Conservation (phyloP, 768 basidiomycete species). For the Lactifluus subvellereus region DNA sequence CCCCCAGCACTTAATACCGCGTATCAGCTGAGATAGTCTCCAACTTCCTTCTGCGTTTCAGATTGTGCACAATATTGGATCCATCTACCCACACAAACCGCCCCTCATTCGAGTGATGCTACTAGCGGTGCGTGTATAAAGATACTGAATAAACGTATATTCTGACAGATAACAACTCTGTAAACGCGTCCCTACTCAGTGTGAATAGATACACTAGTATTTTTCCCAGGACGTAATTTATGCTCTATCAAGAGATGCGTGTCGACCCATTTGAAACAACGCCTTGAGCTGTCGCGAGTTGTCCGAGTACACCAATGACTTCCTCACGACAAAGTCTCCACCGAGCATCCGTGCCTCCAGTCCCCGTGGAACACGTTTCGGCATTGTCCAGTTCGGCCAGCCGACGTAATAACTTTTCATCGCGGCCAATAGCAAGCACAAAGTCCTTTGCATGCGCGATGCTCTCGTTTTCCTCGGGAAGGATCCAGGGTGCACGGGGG, state of each 20-base stretch:
- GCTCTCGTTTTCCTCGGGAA: slow-evolving; percentile 32
- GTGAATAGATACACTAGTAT: background rate
- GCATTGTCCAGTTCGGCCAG: slow-evolving; percentile 68
- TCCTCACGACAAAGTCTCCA: slow-evolving; percentile 48
- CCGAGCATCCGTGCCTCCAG: slow-evolving; percentile 71
- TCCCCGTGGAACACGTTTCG: slow-evolving; percentile 64
- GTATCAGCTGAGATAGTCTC: too few relatives aligned
- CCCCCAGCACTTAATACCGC: background rate
- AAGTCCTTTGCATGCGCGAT: slow-evolving; percentile 43
- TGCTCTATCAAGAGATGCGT: background rate
- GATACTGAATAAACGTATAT: background rate
- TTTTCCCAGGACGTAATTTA: background rate
- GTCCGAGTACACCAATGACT: slow-evolving; percentile 33
- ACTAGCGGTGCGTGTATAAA: background rate
- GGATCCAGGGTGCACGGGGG: slow-evolving; percentile 33
- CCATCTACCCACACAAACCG: too few relatives aligned
- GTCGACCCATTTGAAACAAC: background rate
- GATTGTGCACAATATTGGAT: background rate
- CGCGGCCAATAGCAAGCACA: slow-evolving; percentile 60
- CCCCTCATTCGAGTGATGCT: background rate
- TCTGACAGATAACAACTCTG: background rate
- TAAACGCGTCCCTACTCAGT: background rate
- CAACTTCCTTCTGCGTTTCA: too few relatives aligned
- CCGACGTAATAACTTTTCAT: slow-evolving; percentile 72
- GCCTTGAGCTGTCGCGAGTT: slow-evolving; percentile 28